Evolutionary conservation across 139 green algal species (phyloP).

Genomic region (Coelastrella sp.): DNA sequence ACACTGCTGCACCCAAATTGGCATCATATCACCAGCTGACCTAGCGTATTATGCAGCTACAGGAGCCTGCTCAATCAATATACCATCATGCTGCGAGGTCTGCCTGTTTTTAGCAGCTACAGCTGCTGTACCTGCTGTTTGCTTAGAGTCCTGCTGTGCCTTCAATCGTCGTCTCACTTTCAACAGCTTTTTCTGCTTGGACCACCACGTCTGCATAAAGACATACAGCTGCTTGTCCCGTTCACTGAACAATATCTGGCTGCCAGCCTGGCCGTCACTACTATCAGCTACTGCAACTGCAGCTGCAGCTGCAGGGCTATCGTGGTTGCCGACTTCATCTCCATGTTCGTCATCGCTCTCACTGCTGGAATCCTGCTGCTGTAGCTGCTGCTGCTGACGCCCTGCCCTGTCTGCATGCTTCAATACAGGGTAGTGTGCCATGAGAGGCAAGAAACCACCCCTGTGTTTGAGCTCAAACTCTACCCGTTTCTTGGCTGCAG

Average conservation of each 20-base stretch:
- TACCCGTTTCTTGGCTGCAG: conserved; percentile 27
- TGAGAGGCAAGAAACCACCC: conserved; percentile 62
- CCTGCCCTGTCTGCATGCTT: background rate
- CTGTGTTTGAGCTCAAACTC: conserved; percentile 50
- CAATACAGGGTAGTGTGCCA: conserved; percentile 55
- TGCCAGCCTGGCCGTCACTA: background rate
- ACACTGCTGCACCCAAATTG: no score
- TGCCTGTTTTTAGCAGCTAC: no score
- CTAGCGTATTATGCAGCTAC: background rate
- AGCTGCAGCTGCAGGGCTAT: background rate
- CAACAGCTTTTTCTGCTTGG: conserved; percentile 16
- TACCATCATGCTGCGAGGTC: background rate
- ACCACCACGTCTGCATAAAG: conserved; percentile 32
- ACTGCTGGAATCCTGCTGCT: conserved; percentile 1
- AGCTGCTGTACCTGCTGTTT: background rate
- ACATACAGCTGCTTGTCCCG: conserved; percentile 28
- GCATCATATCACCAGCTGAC: no score
- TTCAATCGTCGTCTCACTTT: background rate
- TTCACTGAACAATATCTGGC: background rate
- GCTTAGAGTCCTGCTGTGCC: background rate
- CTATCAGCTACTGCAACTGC: background rate
- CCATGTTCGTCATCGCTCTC: background rate
- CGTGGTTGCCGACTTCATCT: background rate
- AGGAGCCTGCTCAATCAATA: background rate
- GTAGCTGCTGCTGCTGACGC: background rate